Conservation (phyloP, 768 basidiomycete species). For the Leucocoprinus sp. region DNA sequence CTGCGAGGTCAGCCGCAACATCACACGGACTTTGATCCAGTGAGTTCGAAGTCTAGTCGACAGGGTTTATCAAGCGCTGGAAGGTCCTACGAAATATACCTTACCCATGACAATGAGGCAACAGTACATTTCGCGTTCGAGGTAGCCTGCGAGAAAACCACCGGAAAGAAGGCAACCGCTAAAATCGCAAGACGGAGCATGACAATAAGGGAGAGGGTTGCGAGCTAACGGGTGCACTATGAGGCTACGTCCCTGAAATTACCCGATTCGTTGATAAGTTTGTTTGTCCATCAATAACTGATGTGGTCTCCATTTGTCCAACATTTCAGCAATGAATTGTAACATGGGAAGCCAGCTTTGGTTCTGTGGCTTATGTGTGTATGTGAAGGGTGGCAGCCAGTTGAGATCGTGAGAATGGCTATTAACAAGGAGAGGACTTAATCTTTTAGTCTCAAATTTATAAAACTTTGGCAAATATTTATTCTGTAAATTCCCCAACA, state of each 20-base stretch:
- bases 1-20: slow-evolving; percentile 33
- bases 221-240: background rate
- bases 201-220: background rate
- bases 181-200: slow-evolving; percentile 5
- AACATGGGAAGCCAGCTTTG: too few relatives aligned
- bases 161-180: slow-evolving; percentile 3
- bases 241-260: slow-evolving; percentile 6
- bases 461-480: too few relatives aligned
- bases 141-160: background rate
- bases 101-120: background rate
- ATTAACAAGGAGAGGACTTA: too few relatives aligned
- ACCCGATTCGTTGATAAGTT: slow-evolving; percentile 7
- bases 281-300: too few relatives aligned
- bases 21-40: slow-evolving; percentile 33
- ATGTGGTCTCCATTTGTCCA: too few relatives aligned
- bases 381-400: too few relatives aligned
- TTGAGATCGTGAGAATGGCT: too few relatives aligned
- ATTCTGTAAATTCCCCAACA: too few relatives aligned
- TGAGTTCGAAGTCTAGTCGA: slow-evolving; percentile 30
- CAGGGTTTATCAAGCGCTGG: background rate
- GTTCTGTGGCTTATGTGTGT: too few relatives aligned
- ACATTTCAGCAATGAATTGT: background rate
- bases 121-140: background rate
- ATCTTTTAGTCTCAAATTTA: too few relatives aligned
- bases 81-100: background rate